phyloP scores from a whole-genome alignment of 352 stramenopile genomes.

The Phytophthora nicotianae region DNA sequence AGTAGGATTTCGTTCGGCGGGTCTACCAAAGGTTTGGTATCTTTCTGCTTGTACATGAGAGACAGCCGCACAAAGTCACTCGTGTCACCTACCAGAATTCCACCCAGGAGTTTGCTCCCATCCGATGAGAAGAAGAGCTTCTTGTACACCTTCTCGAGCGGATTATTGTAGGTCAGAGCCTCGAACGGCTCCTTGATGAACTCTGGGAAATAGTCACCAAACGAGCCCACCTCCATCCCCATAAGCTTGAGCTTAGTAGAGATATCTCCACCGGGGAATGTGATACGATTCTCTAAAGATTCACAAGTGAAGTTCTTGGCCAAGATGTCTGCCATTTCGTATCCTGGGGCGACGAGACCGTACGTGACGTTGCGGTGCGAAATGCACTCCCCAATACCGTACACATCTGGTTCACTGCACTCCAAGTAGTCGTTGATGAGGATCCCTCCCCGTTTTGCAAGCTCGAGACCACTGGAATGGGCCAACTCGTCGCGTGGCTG shows the following conservation, averaged over 20 bases:
- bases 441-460: conserved; percentile 88
- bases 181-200: conserved; percentile 72
- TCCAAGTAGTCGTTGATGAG: conserved; percentile 89
- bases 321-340: conserved; percentile 90
- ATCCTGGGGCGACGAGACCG: conserved; percentile 92
- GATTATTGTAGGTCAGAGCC: conserved; percentile 91
- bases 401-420: conserved; percentile 78
- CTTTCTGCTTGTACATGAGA: conserved; percentile 59
- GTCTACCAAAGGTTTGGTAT: conserved; percentile 57
- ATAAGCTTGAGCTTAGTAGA: conserved; percentile 95
- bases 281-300: conserved; percentile 32
- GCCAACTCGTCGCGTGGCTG: conserved; percentile 92
- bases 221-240: conserved; percentile 93
- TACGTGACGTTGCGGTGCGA: conserved; percentile 93
- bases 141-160: conserved; percentile 89
- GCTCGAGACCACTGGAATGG: conserved; percentile 55
- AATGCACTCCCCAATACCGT: conserved; percentile 91
- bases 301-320: conserved; percentile 76
- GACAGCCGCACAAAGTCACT: conserved; percentile 87
- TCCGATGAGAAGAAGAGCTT: conserved; percentile 93
- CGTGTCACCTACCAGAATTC: conserved; percentile 93
- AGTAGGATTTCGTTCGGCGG: conserved; percentile 64
- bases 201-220: conserved; percentile 86
- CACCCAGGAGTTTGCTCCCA: conserved; percentile 74
- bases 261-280: conserved; percentile 88